A percentile compares a stretch with the other conserved stretches of the same genome.
phyloP scores from a whole-genome alignment of 176 grass and related monocot species.

The Aegilops tauschii region DNA sequence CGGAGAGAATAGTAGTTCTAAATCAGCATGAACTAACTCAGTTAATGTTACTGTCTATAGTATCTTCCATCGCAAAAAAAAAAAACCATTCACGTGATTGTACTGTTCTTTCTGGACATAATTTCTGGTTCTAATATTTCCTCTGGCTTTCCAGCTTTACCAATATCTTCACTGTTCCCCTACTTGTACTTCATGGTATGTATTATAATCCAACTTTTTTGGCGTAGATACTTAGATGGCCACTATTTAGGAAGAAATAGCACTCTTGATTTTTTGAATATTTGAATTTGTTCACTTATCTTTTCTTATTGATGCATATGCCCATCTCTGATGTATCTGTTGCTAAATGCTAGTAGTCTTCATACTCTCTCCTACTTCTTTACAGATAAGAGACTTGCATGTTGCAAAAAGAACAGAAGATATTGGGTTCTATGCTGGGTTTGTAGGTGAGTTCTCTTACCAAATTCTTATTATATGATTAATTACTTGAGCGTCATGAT shows the following conservation, averaged over 20 bases:
- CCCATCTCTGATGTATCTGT: not conserved
- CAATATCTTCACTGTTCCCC: constrained; percentile 62
- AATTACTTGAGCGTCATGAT: not conserved
- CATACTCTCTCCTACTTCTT: not conserved
- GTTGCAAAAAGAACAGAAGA: constrained; percentile 89
- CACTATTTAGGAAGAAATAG: not conserved
- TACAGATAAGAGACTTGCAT: constrained; percentile 86
- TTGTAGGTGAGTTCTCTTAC: constrained; percentile 58
- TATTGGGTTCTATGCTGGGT: constrained; percentile 97
- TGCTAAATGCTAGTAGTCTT: not conserved
- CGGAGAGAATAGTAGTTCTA: too few species aligned
- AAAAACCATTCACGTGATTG: not conserved
- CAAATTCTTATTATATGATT: not conserved
- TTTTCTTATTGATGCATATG: not conserved
- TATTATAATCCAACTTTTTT: not conserved
- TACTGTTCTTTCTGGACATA: not conserved
- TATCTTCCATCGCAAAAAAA: too few species aligned
- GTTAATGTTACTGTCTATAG: not conserved
- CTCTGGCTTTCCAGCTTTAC: constrained; percentile 51
- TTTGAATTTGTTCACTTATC: not conserved
- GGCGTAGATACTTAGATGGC: not conserved
- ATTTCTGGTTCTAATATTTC: constrained; percentile 14
- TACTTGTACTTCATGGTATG: constrained; percentile 86
- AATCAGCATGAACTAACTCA: not conserved
- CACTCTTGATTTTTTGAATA: not conserved